Evolutionary conservation across 2,329 filamentous ascomycete genomes (phyloP).

Genomic region (Beauveria bassiana): DNA sequence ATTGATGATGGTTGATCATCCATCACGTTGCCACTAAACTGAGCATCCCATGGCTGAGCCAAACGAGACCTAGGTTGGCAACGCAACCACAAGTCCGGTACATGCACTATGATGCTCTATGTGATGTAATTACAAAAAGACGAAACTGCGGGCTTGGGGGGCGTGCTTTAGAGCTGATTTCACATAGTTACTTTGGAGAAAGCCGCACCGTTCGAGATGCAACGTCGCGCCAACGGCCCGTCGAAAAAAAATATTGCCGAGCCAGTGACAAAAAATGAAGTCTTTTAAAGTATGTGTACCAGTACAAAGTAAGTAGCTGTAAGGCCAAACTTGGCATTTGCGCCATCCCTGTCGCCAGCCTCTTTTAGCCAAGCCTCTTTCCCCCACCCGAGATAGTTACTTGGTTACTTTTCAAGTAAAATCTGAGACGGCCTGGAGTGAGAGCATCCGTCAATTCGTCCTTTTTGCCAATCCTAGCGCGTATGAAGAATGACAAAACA

Average conservation of each 20-base stretch:
- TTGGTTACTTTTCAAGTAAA: neutral
- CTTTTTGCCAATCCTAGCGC: too few relatives aligned
- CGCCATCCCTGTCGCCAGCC: neutral
- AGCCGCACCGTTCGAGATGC: neutral
- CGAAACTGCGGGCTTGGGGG: neutral
- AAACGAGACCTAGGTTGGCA: neutral
- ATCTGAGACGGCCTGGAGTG: neutral
- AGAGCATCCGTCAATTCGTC: too few relatives aligned
- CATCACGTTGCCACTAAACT: neutral
- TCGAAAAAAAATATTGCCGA: neutral
- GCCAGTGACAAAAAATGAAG: neutral
- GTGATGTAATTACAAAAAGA: neutral
- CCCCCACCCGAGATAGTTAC: neutral
- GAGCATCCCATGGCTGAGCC: neutral
- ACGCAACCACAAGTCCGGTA: too few relatives aligned
- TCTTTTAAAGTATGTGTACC: neutral
- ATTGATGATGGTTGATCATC: conserved; percentile 5
- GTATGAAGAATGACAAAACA: too few relatives aligned
- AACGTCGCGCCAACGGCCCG: conserved; percentile 11
- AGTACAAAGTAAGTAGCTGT: neutral
- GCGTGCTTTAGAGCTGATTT: neutral
- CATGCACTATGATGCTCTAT: neutral
- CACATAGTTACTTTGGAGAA: neutral
- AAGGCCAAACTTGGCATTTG: conserved; percentile 1
- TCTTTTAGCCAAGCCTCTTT: conserved; percentile 1